Conservation (phyloP, 805 yeast species). For the Suhomyces tanzawaensis region DNA sequence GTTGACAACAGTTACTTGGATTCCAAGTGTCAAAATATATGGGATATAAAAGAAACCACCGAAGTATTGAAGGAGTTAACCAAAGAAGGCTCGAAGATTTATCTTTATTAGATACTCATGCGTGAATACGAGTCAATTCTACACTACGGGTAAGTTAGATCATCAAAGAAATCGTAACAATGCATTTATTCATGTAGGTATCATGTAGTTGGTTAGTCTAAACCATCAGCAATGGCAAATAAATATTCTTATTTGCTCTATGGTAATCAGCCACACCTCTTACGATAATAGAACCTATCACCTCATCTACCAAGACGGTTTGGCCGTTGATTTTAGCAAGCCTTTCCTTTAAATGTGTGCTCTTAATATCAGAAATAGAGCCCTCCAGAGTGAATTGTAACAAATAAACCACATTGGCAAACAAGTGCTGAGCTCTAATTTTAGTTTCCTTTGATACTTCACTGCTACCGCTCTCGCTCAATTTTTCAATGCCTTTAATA, state of each 20-base stretch:
- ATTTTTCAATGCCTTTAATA: neutral
- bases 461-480: neutral
- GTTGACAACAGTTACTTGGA: slow-evolving; percentile 64
- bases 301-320: neutral
- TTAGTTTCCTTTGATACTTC: neutral
- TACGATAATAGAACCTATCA: slow-evolving; percentile 2
- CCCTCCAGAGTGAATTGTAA: slow-evolving; percentile 15
- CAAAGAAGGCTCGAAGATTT: slow-evolving; percentile 46
- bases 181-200: no score
- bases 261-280: slow-evolving; percentile 22
- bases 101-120: slow-evolving; percentile 42
- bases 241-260: slow-evolving; percentile 22
- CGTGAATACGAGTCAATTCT: no score
- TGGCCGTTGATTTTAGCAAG: neutral
- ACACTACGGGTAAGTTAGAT: no score
- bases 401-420: slow-evolving; percentile 25
- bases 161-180: no score
- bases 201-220: no score
- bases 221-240: slow-evolving; percentile 16
- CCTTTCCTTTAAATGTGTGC: neutral
- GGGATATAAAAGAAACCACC: slow-evolving; percentile 54
- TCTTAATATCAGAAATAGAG: neutral
- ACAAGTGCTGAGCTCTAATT: slow-evolving; percentile 10
- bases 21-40: slow-evolving; percentile 54
- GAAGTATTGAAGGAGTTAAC: slow-evolving; percentile 41